These are phyloP conservation scores for Ophiosphaerella korrae DNA, from an alignment of 2,329 filamentous ascomycete species.

Conservation along the genomic window DNA sequence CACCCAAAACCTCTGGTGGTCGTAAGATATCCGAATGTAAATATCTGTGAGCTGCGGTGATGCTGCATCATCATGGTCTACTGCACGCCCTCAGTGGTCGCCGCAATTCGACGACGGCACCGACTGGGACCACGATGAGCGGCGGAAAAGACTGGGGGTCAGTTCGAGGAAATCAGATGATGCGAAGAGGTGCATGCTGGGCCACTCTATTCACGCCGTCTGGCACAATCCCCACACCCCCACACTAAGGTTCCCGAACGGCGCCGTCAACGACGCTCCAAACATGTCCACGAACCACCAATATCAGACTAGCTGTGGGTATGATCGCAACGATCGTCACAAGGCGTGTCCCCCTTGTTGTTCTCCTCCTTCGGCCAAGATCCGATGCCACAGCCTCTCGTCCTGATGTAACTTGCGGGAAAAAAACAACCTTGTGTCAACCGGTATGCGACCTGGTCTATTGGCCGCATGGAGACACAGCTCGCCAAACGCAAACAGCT, in stretches of 20 bases:
- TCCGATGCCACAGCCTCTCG: conserved; percentile 32
- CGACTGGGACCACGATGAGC: conserved; percentile 40
- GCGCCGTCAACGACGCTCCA: conserved; percentile 38
- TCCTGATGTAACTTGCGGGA: conserved; percentile 26
- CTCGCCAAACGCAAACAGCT: conserved; percentile 34
- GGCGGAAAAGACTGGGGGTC: conserved; percentile 21
- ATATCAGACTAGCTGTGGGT: conserved; percentile 39
- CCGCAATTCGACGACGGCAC: conserved; percentile 12
- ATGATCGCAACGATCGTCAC: conserved; percentile 44
- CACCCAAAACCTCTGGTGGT: conserved; percentile 5
- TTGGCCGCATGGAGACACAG: conserved; percentile 27
- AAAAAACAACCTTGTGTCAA: conserved; percentile 38
- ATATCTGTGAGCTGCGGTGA: conserved; percentile 28
- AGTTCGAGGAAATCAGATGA: conserved; percentile 43
- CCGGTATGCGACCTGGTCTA: conserved; percentile 29
- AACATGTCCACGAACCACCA: conserved; percentile 38
- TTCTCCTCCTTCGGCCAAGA: conserved; percentile 44
- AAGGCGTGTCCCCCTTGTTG: conserved; percentile 40
- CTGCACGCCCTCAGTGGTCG: conserved; percentile 20
- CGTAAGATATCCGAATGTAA: conserved; percentile 10
- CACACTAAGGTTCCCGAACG: conserved; percentile 44
- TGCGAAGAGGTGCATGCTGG: conserved; percentile 28
- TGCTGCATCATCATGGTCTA: conserved; percentile 24
- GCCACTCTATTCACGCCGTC: conserved; percentile 20
- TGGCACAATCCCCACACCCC: conserved; percentile 40